A percentile compares a stretch with the other conserved stretches of the same genome.
Evolutionary conservation across 257 asterid species (phyloP).

Genomic region (Salvia miltiorrhiza): DNA sequence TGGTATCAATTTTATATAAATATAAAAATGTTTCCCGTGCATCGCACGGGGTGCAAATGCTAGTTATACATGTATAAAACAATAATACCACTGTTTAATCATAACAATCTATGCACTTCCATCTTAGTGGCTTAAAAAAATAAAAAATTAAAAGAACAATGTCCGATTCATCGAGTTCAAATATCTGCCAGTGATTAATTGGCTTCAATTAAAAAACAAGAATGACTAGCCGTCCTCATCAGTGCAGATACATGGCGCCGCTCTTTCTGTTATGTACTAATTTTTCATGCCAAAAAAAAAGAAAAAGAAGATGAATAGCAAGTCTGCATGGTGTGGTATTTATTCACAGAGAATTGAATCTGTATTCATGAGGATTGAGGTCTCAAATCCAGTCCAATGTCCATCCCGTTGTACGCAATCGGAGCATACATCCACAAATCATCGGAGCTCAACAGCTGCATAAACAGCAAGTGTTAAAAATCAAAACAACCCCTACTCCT

Average conservation of each 20-base stretch:
- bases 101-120: constrained; percentile 22
- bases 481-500: too few species aligned
- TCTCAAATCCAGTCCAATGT: constrained; percentile 46
- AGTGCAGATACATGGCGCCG: constrained; percentile 6
- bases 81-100: not conserved
- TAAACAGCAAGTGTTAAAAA: too few species aligned
- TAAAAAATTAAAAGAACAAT: not conserved
- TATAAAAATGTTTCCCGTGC: too few species aligned
- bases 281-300: not conserved
- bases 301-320: not conserved
- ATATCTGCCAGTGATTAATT: constrained; percentile 11
- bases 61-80: not conserved
- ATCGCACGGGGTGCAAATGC: too few species aligned
- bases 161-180: not conserved
- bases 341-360: constrained; percentile 24
- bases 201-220: constrained; percentile 10
- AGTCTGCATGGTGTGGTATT: constrained; percentile 10
- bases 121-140: constrained; percentile 17
- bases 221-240: constrained; percentile 20
- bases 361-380: constrained; percentile 17
- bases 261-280: not conserved
- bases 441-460: constrained; percentile 69
- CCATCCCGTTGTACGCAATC: constrained; percentile 63
- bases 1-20: too few species aligned
- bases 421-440: constrained; percentile 73